Percentiles rank a stretch among this genome's conserved stretches.
Evolutionary conservation across 257 asterid species (phyloP).

Genomic region (Anisodus acutangulus): DNA sequence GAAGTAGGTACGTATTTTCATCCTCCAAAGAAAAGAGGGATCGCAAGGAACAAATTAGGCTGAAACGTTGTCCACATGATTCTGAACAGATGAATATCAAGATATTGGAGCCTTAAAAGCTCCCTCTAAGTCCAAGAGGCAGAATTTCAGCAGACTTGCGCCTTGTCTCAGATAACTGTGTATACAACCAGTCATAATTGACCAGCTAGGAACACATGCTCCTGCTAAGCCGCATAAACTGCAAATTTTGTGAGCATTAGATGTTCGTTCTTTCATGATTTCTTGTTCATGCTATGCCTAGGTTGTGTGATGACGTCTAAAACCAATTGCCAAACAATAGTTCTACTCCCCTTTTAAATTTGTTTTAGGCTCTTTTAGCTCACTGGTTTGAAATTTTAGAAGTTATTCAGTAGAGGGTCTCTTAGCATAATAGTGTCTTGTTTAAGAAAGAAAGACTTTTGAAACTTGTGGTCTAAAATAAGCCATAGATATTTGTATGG

Average conservation of each 20-base stretch:
- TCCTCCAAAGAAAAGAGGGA: neutral
- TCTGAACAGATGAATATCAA: constrained; percentile 15
- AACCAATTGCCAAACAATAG: neutral
- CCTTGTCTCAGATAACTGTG: neutral
- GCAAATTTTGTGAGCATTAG: neutral
- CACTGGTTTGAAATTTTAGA: neutral
- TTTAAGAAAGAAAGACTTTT: no score
- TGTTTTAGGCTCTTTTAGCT: neutral
- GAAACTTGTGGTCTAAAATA: no score
- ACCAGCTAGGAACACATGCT: neutral
- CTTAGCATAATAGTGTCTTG: neutral
- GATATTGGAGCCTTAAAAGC: neutral
- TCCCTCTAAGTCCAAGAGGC: constrained; percentile 20
- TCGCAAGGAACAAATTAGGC: neutral
- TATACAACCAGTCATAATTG: neutral
- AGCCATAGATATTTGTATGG: no score
- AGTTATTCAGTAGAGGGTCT: neutral
- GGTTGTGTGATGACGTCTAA: neutral
- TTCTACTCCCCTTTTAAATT: neutral
- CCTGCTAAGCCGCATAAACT: neutral
- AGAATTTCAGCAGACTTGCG: neutral
- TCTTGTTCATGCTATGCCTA: neutral
- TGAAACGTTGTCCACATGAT: neutral
- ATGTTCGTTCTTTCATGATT: neutral
- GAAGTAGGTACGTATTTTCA: no score